phyloP scores from a whole-genome alignment of 768 basidiomycete genomes.

The Tephrocybe rancida region DNA sequence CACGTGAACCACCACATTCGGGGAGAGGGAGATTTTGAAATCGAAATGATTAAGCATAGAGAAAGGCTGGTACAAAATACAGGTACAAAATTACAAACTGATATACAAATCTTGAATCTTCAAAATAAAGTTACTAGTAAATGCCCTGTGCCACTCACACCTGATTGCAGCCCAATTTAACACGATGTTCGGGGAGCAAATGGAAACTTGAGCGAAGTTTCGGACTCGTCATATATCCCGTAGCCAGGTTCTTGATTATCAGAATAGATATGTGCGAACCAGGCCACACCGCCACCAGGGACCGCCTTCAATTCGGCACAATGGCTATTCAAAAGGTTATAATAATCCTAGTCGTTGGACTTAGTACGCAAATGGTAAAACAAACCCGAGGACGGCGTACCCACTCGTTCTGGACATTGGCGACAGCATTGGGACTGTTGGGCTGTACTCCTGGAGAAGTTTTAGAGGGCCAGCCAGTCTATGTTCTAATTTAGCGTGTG shows the following conservation, averaged over 20 bases:
- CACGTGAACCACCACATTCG: too few relatives aligned
- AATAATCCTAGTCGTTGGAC: slow-evolving; percentile 52
- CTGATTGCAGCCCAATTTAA: too few relatives aligned
- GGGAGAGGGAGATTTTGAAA: too few relatives aligned
- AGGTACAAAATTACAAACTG: too few relatives aligned
- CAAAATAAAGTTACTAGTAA: too few relatives aligned
- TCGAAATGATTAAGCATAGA: too few relatives aligned
- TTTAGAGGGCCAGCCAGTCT: slow-evolving; percentile 81
- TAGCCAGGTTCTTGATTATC: slow-evolving; percentile 69
- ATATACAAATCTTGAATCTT: too few relatives aligned
- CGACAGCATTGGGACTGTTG: slow-evolving; percentile 62
- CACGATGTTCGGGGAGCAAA: slow-evolving; percentile 16
- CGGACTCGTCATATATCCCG: slow-evolving; percentile 57
- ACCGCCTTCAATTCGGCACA: slow-evolving; percentile 65
- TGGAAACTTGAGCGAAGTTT: slow-evolving; percentile 23
- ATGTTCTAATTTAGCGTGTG: not conserved
- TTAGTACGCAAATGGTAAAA: not conserved
- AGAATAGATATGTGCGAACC: slow-evolving; percentile 85
- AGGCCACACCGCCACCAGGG: slow-evolving; percentile 66
- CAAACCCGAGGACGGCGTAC: slow-evolving; percentile 33
- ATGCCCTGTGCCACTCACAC: too few relatives aligned
- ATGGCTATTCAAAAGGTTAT: slow-evolving; percentile 60
- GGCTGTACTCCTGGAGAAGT: slow-evolving; percentile 63
- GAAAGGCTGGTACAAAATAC: too few relatives aligned
- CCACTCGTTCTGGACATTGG: slow-evolving; percentile 60